Base-by-base conservation (phyloP, 106 monocot species). In the Agapanthus africanus region DNA sequence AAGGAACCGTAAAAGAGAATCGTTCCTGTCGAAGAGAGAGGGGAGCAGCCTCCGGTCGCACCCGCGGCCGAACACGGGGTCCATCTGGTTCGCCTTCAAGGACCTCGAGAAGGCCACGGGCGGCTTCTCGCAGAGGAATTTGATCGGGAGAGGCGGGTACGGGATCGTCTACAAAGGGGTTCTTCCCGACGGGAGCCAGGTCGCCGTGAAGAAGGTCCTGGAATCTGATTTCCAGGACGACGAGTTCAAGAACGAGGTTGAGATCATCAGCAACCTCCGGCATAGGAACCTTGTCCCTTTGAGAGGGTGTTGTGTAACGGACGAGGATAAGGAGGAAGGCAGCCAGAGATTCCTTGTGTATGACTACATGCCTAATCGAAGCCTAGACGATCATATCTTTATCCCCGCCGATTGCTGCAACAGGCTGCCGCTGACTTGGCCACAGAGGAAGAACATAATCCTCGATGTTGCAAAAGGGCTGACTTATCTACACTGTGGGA, bases 201-300 rank as follows among this genome's bases (percentile, higher is more conserved):
- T 85, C 46, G 86, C 84, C 1, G 89, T 93, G 11, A 93, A 93
- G 78, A 76, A 77, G 73, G 67, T 88, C 30, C 40, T 88, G 7
- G 85, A 88, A 25, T 81, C 80, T 2, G 72, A 82, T 21, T 69
- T 82, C 63, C 79, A 86, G 32, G 80, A 86, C 35, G 86, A 89
- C 37, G 83, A 86, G 36, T 93, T 88, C 78, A 73, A 79, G 69
- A 93, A 88, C 69, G 90, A 90, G 71, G 86, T 90, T n/a, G 86
- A 83, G 63, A 86, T 90, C 57, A 83, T 90, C 73, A 86, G 85
- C 72, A 66, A 81, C 37, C 76, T 90, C 42, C 66, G 83, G 21
- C 90, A 90, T 83, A 80, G 86, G 8, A 90, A 86, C 30, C 68
- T 91, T 40, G 87, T 87, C 15, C 87, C 87, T 13, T 75, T 91